Conservation (phyloP, 257 asterid genomes). For the Paulownia fortunei region DNA sequence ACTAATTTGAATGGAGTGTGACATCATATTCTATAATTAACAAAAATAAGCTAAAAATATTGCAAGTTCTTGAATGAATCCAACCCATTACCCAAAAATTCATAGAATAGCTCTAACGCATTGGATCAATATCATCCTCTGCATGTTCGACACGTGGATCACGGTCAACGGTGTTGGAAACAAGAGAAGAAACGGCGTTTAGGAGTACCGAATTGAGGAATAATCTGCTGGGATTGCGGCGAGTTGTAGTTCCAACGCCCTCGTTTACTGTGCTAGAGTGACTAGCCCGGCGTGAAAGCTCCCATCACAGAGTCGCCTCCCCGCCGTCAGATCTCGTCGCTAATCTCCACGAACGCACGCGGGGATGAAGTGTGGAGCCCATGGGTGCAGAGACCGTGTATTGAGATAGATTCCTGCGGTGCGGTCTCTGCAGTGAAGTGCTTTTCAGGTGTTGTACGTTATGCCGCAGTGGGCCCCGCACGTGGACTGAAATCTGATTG, state of each 20-base stretch:
- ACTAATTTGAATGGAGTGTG: too few species aligned
- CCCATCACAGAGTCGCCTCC: conserved; percentile 21
- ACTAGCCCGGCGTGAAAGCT: conserved; percentile 33
- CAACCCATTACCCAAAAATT: background rate
- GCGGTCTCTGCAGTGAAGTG: background rate
- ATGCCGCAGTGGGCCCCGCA: too few species aligned
- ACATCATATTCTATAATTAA: too few species aligned
- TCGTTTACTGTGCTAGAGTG: conserved; percentile 39
- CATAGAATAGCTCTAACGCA: background rate
- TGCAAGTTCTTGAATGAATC: too few species aligned
- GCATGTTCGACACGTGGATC: conserved; percentile 34
- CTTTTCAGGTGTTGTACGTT: conserved; percentile 18
- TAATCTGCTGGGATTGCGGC: conserved; percentile 49
- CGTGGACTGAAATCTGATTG: too few species aligned
- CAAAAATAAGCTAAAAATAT: too few species aligned
- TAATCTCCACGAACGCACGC: conserved; percentile 40
- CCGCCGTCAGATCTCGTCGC: conserved; percentile 33
- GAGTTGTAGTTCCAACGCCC: conserved; percentile 56
- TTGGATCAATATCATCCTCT: background rate
- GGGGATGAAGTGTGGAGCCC: conserved; percentile 17
- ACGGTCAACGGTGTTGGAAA: conserved; percentile 22
- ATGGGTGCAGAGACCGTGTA: background rate
- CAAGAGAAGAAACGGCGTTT: background rate
- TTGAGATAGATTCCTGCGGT: conserved; percentile 1
- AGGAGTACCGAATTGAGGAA: conserved; percentile 17